Evolutionary conservation across 192 early-diverging fungal species (phyloP), one percentile per base, ranked within the genome.

Genomic region (Backusella circina): DNA sequence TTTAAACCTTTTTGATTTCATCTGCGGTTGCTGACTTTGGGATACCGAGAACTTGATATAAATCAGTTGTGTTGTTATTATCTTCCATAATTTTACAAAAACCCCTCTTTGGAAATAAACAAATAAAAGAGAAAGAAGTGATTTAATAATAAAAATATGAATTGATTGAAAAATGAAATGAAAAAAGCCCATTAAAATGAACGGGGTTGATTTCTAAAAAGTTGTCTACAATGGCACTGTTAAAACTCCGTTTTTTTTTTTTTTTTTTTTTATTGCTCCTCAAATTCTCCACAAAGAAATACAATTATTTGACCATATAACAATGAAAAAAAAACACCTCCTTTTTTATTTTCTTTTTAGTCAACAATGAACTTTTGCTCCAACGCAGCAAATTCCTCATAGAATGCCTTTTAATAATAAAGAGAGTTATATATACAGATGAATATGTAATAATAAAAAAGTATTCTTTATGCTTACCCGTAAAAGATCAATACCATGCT

Each of bases 401-500:
- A 92, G 77, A 92, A 92, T 12, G 78, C 83, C 86, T 47, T 38
- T 23, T n/a, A 36, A 35, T 33, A 23, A 37, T 89, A 9, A 51
- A 36, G 9, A 61, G 18, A 30, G 61, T 74, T 31, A 54, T 23
- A 39, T 13, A 37, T 21, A 18, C n/a, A 32, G 4, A 65, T 16
- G 2, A 2, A 68, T 31, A 31, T 21, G 0, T 47, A 30, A 13
- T n/a, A n/a, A n/a, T n/a, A n/a, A 23, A 21, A 47, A 41, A 1
- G 23, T 16, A 12, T 9, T 67, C 5, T 8, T 26, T 26, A 28
- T 33, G n/a, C 73, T 76, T 86, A 88, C 93, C 77, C 91, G 85
- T 79, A 99, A 97, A 75, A 99, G 84, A 74, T 89, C 81, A 78
- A 99, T 93, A 33, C 95, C 90, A 80, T 92, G 80, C 0, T 84